Base-by-base conservation (phyloP, 1,284 basidiomycete species). In the Farysia itapuensis region DNA sequence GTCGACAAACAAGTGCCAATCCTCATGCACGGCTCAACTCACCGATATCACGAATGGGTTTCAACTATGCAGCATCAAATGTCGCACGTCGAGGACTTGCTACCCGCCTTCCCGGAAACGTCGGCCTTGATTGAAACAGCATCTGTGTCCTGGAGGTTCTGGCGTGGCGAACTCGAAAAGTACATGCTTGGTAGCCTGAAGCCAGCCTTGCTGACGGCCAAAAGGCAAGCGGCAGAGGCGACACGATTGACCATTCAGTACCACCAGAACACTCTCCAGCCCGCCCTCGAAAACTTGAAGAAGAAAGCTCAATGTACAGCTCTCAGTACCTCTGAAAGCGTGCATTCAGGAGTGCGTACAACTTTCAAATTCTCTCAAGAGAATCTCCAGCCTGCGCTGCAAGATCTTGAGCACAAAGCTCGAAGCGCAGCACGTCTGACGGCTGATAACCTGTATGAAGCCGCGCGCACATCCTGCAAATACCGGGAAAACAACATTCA, bases 121-220 rank as follows among this genome's bases (percentile, higher is more conserved):
- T 32, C 30, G 30, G 15, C 8, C 15, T 16, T 32, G 8, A 16
- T 32, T 7, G 15, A 32, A 7, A 16, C 30, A 11, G 18, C 30
- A 32, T 46, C 21, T 25, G 32, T 4, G 35, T 41, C 56, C 4
- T 59, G 56, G 56, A 45, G 33, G 16, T 59, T 44, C 29, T 59
- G 56, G 56, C 21, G 48, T 11, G 40, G 28, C 4, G 44, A 52
- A 19, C 44, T 59, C 25, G 31, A 44, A 20, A 42, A 25, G 9
- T 41, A 52, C 39, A 21, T 44, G 12, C 32, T 37, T 20, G 39
- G 31, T 1, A 41, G 30, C 3, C 28, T 52, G 12, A 31, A 34
- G 20, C 49, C 56, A 9, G 38, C 49, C 19, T 11, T 52, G n/a
- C 3, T 26, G 19, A 31, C 40, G 16, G 40, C 41, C 20, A 43